These are phyloP conservation scores for Lyophyllum atratum DNA, from an alignment of 768 basidiomycete species.

Conservation along the genomic window DNA sequence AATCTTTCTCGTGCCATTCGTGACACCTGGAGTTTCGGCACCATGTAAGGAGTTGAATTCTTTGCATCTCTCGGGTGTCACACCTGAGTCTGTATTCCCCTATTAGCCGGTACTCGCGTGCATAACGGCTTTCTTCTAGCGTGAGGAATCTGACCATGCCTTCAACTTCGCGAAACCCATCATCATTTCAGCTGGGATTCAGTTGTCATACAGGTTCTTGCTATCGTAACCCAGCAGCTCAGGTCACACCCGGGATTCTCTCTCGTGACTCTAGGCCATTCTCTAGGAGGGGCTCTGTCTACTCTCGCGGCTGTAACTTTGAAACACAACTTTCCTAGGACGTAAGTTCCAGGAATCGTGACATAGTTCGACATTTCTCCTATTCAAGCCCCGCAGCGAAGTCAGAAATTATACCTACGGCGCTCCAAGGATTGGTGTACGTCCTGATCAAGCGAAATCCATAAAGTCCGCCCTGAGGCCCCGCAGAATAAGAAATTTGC, in stretches of 20 bases:
- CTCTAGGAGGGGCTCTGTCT: conserved; percentile 54
- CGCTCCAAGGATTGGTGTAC: conserved; percentile 48
- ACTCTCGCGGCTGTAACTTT: conserved; percentile 48
- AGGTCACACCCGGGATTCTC: conserved; percentile 35
- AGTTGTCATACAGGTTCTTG: conserved; percentile 40
- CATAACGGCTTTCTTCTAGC: conserved; percentile 54
- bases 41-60: conserved; percentile 30
- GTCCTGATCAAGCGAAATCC: conserved; percentile 11
- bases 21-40: conserved; percentile 43
- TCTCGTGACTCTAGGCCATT: conserved; percentile 53
- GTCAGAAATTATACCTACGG: conserved; percentile 53
- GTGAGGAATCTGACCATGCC: conserved; percentile 27
- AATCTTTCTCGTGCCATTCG: conserved; percentile 42
- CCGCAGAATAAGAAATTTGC: conserved; percentile 48
- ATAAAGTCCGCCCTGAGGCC: neutral
- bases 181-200: conserved; percentile 51
- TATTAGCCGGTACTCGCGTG: conserved; percentile 39
- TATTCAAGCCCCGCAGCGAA: conserved; percentile 22
- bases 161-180: neutral
- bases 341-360: conserved; percentile 12
- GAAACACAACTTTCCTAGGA: conserved; percentile 40
- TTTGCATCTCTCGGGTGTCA: neutral
- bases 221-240: conserved; percentile 37
- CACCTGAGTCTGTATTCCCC: neutral
- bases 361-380: neutral